Evolutionary conservation across 352 stramenopile genomes (phyloP), one percentile per base, ranked within the genome.

Genomic region (Nothophytophthora sp.): DNA sequence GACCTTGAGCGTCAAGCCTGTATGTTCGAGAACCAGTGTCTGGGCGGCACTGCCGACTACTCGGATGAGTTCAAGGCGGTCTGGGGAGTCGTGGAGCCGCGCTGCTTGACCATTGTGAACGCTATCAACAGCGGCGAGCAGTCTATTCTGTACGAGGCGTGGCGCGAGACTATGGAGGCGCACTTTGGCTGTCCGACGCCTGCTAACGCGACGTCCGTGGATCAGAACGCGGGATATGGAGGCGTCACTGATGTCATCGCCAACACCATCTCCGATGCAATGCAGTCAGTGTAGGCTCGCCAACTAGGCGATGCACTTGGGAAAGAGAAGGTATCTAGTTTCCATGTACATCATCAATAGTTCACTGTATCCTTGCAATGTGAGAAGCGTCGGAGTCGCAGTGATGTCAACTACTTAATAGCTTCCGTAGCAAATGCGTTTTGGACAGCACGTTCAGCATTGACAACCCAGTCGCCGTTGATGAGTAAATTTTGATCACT

Each of bases 1-100:
- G 72, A 86, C 39, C 56, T 86, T 19, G 75, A 86, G 50, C 64
- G 63, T 40, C 79, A 84, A 59, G 24, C 62, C 39, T 81, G 74
- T 28, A 65, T 82, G 67, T 76, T 75, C 35, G 57, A 84, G 37
- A 55, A 80, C 22, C 56, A 80, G 27, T 86, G 75, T 42, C 57
- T 84, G 1, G 72, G 72, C 12, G 72, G 72, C 13, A 61, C 63
- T 0, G 38, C 47, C 1, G 70, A 82, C 29, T 86, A 82, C 50
- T 52, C 58, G 1, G 41, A 44, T 1, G 58, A 64, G 36, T 83
- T 84, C 52, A 82, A 82, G 50, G 51, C 46, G 0, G 67, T 60
- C 11, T 84, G 70, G 72, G 50, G 60, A 10, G 69, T 60, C 1
- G 59, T 63, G 4, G 50, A 57, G n/a, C 63, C 70, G 11, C 65